Percentiles rank a stretch among this genome's conserved stretches.
These are phyloP conservation scores for Microthlaspi erraticum DNA, from an alignment of 345 rosid genomes.

Conservation along the genomic window DNA sequence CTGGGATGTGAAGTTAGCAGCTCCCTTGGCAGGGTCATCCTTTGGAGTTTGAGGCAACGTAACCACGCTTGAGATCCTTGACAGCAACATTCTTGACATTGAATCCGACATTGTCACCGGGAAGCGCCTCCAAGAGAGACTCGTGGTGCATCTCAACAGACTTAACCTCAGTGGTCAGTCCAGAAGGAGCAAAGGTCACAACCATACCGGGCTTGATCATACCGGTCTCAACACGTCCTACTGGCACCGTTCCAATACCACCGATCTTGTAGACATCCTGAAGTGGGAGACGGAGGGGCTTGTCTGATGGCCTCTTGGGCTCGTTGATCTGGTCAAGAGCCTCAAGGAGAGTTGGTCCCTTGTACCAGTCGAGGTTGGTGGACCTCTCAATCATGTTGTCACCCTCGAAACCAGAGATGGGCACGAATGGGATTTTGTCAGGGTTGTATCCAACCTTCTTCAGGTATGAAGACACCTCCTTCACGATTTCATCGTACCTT, in stretches of 20 bases:
- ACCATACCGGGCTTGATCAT: constrained; percentile 22
- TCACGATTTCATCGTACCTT: constrained; percentile 15
- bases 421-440: constrained; percentile 20
- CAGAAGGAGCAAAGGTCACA: constrained; percentile 19
- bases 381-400: constrained; percentile 27
- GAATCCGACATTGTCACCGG: constrained; percentile 8
- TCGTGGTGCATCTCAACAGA: constrained; percentile 27
- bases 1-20: constrained; percentile 14
- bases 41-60: constrained; percentile 23
- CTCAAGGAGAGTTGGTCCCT: constrained; percentile 22
- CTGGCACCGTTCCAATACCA: constrained; percentile 29
- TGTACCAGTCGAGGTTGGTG: constrained; percentile 24
- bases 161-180: constrained; percentile 20
- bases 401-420: constrained; percentile 12
- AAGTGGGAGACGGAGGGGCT: constrained; percentile 20
- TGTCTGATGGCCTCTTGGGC: constrained; percentile 23
- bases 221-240: constrained; percentile 19
- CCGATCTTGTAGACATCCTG: constrained; percentile 24
- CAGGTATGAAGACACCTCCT: constrained; percentile 22
- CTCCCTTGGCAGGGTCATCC: constrained; percentile 23
- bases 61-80: constrained; percentile 22
- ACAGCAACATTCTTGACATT: constrained; percentile 15
- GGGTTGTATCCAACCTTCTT: constrained; percentile 17
- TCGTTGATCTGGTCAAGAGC: constrained; percentile 27
- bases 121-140: constrained; percentile 19